These are phyloP conservation scores for Melanopsichium pennsylvanicum DNA, from an alignment of 1,284 basidiomycete species.

Conservation along the genomic window DNA sequence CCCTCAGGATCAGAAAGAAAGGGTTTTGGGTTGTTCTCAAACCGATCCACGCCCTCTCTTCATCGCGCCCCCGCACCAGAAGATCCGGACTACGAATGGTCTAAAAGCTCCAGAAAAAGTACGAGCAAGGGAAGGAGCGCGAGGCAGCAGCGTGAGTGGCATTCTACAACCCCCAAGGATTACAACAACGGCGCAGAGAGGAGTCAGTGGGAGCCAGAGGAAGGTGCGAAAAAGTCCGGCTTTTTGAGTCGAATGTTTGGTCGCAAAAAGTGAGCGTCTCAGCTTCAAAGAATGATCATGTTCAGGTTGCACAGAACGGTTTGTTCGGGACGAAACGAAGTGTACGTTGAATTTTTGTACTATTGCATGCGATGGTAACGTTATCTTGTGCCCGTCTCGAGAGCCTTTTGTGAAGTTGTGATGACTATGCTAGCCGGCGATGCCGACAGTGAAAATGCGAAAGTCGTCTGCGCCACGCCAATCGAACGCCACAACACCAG, in stretches of 20 bases:
- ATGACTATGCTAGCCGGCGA: conserved; percentile 17
- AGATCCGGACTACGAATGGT: conserved; percentile 40
- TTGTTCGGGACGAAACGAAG: no score
- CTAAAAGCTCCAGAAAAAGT: not conserved
- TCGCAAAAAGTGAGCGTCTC: conserved; percentile 29
- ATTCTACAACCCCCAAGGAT: conserved; percentile 21
- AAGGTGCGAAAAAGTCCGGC: conserved; percentile 14
- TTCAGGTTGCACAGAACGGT: no score
- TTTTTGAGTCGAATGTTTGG: conserved; percentile 39
- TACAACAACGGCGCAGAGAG: not conserved
- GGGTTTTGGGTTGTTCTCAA: conserved; percentile 19
- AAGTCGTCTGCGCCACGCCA: conserved; percentile 52
- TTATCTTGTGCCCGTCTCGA: not conserved
- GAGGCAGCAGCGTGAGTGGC: conserved; percentile 25
- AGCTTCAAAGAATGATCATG: no score
- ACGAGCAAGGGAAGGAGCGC: not conserved
- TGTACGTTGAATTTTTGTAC: no score
- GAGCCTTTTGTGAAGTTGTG: not conserved
- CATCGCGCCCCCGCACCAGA: conserved; percentile 31
- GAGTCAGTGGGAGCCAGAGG: conserved; percentile 10
- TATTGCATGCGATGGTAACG: conserved; percentile 3
- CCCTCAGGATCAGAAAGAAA: conserved; percentile 1
- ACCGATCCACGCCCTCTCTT: conserved; percentile 32
- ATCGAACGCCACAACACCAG: conserved; percentile 40
- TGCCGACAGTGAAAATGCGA: conserved; percentile 44